Evolutionary conservation across 257 asterid species (phyloP), one percentile per base, ranked within the genome.

Genomic region (Fraxinus americana): DNA sequence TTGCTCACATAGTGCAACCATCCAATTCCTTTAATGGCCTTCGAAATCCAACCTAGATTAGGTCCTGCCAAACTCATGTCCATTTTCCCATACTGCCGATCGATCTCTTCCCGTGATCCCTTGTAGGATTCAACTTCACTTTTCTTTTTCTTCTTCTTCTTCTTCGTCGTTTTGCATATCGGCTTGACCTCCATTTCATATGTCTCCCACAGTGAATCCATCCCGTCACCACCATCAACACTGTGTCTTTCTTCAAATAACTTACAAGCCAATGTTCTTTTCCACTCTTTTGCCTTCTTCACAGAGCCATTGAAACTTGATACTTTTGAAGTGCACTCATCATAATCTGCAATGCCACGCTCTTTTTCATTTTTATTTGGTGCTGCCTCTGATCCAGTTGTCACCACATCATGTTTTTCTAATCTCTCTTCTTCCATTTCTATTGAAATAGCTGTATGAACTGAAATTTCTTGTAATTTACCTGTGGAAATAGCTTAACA

Each of bases 201-300:
- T 1, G 92, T 82, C 84, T 92, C 99, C 99, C 99, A 94, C 70
- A 94, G 48, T 9, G 90, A 87, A 72, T 94, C 97, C 99, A 94
- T 94, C 54, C 93, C 98, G 76, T 94, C 97, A 4, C 90, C 88
- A 2, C 88, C 91, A 7, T 72, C 82, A 0, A 71, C 87, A 45
- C 86, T 80, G 78, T 88, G 88, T 72, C 94, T 70, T 35, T 90
- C 99, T 73, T 93, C 98, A 67, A 89, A 94, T 8, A 94, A 85
- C 80, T 90, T 92, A 82, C 98, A 88, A 1, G 97, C 98, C 14
- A 92, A 50, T 8, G 99, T 94, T 85, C 98, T 83, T 70, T 85
- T 89, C 98, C 98, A 92, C 70, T 91, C 97, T 39, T 86, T 94
- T 52, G 90, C 94, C 83, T 83, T 90, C 83, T 94, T 89, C 94